Conservation (phyloP, 1,284 basidiomycete species). For the Fomes fomentarius region DNA sequence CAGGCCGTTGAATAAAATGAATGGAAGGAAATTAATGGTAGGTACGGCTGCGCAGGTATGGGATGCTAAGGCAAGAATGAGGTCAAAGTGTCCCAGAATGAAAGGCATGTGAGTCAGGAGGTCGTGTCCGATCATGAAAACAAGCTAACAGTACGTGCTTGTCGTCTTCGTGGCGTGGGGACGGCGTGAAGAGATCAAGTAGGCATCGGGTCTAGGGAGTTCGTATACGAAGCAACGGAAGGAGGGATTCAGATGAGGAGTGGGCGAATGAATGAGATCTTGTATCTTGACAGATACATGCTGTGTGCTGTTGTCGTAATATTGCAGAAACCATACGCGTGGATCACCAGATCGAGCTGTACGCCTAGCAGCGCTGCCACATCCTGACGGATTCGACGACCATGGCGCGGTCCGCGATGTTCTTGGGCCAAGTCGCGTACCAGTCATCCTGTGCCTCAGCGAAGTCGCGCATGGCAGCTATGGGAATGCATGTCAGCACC, state of each 20-base stretch:
- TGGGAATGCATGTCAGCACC: constrained; percentile 9
- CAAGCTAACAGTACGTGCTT: neutral
- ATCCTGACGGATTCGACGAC: constrained; percentile 79
- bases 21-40: too few relatives aligned
- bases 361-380: constrained; percentile 61
- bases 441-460: constrained; percentile 64
- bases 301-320: too few relatives aligned
- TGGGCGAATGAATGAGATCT: neutral
- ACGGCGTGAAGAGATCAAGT: neutral
- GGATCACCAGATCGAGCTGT: neutral
- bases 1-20: too few relatives aligned
- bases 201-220: neutral
- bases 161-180: neutral
- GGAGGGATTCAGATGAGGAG: neutral
- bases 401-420: constrained; percentile 65
- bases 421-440: constrained; percentile 72
- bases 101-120: neutral
- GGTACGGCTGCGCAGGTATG: too few relatives aligned
- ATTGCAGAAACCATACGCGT: too few relatives aligned
- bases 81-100: neutral
- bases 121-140: neutral
- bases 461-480: constrained; percentile 69
- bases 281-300: neutral
- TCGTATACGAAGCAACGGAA: neutral
- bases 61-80: too few relatives aligned